These are phyloP conservation scores for Taiozyma onychis DNA, from an alignment of 1,139 yeast species.

Conservation along the genomic window DNA sequence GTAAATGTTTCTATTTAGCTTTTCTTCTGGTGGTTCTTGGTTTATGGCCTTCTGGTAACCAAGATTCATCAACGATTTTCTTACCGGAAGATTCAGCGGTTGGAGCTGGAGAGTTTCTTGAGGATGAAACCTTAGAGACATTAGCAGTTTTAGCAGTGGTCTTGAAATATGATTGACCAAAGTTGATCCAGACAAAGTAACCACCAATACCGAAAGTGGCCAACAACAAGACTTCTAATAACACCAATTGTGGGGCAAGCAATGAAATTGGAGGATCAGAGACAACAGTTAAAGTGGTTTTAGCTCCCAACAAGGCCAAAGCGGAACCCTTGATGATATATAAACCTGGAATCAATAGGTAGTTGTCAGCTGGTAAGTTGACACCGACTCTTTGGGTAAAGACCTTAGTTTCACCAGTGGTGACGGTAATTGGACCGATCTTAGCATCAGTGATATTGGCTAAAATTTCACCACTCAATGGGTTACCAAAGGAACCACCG, in stretches of 20 bases:
- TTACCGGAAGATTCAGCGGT: conserved; percentile 26
- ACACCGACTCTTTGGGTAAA: conserved; percentile 53
- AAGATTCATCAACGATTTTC: conserved; percentile 40
- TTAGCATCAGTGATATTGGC: conserved; percentile 63
- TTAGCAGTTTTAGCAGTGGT: conserved; percentile 34
- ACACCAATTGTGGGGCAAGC: conserved; percentile 66
- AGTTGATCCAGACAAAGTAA: conserved; percentile 41
- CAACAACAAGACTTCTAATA: conserved; percentile 51
- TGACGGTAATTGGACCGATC: conserved; percentile 56
- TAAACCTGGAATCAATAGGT: conserved; percentile 55
- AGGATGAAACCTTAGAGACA: conserved; percentile 24
- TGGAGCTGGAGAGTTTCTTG: conserved; percentile 2
- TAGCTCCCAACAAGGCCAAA: conserved; percentile 51
- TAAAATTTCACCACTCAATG: conserved; percentile 42
- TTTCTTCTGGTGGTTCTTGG: conserved; percentile 30
- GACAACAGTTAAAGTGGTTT: conserved; percentile 52
- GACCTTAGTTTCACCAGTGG: conserved; percentile 40
- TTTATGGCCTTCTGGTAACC: conserved; percentile 53
- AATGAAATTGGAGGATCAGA: conserved; percentile 63
- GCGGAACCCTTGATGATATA: conserved; percentile 48
- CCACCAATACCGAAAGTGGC: conserved; percentile 46
- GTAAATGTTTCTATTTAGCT: conserved; percentile 10
- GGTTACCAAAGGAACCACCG: conserved; percentile 64
- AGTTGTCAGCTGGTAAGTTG: conserved; percentile 52
- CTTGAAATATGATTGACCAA: conserved; percentile 36